These are phyloP conservation scores for Piromyces finnis DNA, from an alignment of 192 early-diverging fungal genomes.

Conservation along the genomic window DNA sequence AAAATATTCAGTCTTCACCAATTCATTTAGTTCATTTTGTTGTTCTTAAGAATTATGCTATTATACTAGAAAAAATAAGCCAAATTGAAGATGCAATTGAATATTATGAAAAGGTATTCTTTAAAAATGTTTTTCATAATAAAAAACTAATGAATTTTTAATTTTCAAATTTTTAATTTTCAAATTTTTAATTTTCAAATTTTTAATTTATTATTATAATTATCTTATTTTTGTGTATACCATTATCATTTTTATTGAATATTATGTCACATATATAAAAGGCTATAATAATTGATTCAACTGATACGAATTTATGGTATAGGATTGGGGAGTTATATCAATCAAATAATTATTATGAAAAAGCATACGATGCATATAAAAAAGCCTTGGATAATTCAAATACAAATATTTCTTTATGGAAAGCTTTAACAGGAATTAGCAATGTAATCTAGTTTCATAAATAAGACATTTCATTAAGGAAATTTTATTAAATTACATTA, in stretches of 20 bases:
- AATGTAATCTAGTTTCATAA: too few species aligned
- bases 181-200: too few species aligned
- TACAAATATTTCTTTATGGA: neutral
- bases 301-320: neutral
- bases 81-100: neutral
- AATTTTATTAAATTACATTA: too few species aligned
- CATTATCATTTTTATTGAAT: neutral
- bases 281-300: neutral
- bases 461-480: neutral
- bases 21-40: neutral
- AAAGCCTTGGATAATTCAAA: neutral
- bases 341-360: neutral
- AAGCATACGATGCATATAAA: neutral
- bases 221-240: too few species aligned
- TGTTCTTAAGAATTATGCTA: neutral
- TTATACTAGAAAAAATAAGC: neutral
- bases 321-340: neutral
- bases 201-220: too few species aligned
- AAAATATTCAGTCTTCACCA: neutral
- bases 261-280: neutral
- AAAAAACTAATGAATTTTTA: too few species aligned
- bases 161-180: too few species aligned
- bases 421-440: neutral
- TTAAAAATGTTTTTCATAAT: too few species aligned
- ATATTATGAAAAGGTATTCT: neutral